Evolutionary conservation across 495 filamentous ascomycete species (phyloP), one percentile per base, ranked within the genome.

Genomic region (Aspergillus haitiensis): DNA sequence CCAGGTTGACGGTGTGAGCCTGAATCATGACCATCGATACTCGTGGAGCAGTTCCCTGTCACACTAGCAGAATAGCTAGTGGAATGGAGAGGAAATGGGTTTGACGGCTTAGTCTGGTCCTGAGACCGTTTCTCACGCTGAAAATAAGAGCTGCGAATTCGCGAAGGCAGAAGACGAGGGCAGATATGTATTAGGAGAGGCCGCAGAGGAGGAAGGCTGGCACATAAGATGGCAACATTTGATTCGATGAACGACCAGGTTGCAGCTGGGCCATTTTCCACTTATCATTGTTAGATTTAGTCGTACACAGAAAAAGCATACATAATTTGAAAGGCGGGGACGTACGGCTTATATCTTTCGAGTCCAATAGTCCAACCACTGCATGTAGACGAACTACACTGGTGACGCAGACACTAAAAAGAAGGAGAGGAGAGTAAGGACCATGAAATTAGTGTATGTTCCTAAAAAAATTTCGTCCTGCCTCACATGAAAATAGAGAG

Each of bases 241-340:
- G 89, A 85, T 74, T 96, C 92, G 50, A 96, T 81, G 33, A 85
- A 86, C 31, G 89, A 92, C 91, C 91, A 97, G 60, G 75, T 76
- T 0, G 80, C 82, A 5, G 78, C 75, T 34, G 75, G 62, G 52
- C 80, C 73, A 66, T 82, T 83, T 47, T 74, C 71, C 66, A 70
- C 71, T 65, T 44, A 15, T 52, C 21, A 27, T 45, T 8, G 13
- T 47, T 46, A 31, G 5, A 10, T 15, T 59, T 58, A 61, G 60
- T 49, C 45, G n/a, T 9, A 33, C 33, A 18, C 15, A 47, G 5
- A 16, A 9, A 47, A 6, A 18, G 2, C 7, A 16, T 10, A 47
- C 10, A 16, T 9, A 47, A 8, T n/a, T 16, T 15, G n/a, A 37
- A 31, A n/a, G 50, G n/a, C 36, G 52, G 15, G 52, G 27, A 42